phyloP scores from a whole-genome alignment of 2,329 filamentous ascomycete species.

The Cryphonectria radicalis region DNA sequence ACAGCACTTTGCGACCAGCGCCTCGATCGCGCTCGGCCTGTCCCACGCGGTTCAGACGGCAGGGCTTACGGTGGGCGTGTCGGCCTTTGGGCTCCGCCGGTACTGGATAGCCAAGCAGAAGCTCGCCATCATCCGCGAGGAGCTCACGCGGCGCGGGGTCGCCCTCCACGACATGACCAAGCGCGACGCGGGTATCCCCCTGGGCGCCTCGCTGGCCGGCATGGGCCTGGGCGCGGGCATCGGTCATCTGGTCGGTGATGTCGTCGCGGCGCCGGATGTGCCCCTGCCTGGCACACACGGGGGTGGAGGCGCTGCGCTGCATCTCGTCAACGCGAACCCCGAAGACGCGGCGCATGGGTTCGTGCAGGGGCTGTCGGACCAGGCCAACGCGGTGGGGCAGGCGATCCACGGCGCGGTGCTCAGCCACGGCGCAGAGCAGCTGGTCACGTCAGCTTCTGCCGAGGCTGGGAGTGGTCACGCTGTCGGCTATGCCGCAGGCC shows the following conservation, averaged over 20 bases:
- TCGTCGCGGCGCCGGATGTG: conserved; percentile 18
- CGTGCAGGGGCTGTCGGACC: conserved; percentile 24
- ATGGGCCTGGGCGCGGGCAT: conserved; percentile 23
- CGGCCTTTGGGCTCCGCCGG: conserved; percentile 23
- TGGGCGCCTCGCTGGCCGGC: conserved; percentile 20
- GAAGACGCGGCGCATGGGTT: conserved; percentile 25
- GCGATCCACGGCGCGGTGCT: conserved; percentile 21
- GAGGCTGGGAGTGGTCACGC: conserved; percentile 22
- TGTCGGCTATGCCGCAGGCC: conserved; percentile 24
- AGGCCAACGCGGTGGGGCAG: conserved; percentile 24
- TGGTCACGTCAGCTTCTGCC: conserved; percentile 4
- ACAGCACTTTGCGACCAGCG: conserved; percentile 28
- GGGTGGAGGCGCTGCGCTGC: conserved; percentile 12
- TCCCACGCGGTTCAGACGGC: conserved; percentile 26
- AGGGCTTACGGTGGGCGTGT: conserved; percentile 26
- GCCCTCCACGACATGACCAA: conserved; percentile 27
- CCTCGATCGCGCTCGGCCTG: conserved; percentile 26
- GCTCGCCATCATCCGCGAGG: conserved; percentile 27
- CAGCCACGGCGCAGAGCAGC: conserved; percentile 22
- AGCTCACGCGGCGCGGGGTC: conserved; percentile 26
- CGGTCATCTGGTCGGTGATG: conserved; percentile 20
- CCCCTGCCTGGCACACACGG: conserved; percentile 17
- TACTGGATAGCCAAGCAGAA: conserved; percentile 26
- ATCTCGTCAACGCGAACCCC: conserved; percentile 18
- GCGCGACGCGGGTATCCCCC: conserved; percentile 25